Evolutionary conservation across 2,329 filamentous ascomycete species (phyloP).

Genomic region (Tolypocladium ovalisporum): DNA sequence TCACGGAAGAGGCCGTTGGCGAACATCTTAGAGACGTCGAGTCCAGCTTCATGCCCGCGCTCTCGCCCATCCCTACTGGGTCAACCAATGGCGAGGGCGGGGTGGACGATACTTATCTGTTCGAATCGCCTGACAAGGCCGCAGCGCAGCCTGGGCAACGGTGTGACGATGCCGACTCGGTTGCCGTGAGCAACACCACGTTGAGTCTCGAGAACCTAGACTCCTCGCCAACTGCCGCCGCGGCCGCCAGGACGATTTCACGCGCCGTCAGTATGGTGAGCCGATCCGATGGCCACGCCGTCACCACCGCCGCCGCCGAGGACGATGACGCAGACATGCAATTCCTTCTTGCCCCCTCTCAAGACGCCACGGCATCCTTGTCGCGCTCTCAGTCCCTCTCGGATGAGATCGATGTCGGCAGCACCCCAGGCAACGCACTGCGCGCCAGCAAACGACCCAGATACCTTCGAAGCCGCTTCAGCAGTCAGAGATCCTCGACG

Average conservation of each 20-base stretch:
- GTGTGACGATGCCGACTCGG: slow-evolving; percentile 10
- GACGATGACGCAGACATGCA: slow-evolving; percentile 14
- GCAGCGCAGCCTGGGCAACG: slow-evolving; percentile 9
- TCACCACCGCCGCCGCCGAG: background rate
- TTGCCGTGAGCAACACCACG: slow-evolving; percentile 30
- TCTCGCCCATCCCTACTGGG: slow-evolving; percentile 43
- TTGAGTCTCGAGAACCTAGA: slow-evolving; percentile 41
- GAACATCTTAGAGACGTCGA: slow-evolving; percentile 53
- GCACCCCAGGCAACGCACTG: slow-evolving; percentile 34
- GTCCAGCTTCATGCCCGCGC: slow-evolving; percentile 50
- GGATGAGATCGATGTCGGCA: slow-evolving; percentile 30
- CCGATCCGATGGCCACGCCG: slow-evolving; percentile 8
- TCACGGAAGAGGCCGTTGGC: slow-evolving; percentile 41
- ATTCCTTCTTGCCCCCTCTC: slow-evolving; percentile 17
- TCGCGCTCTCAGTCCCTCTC: slow-evolving; percentile 20
- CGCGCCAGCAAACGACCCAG: slow-evolving; percentile 37
- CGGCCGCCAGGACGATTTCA: slow-evolving; percentile 41
- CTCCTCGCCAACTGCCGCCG: slow-evolving; percentile 46
- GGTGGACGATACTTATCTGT: slow-evolving; percentile 49
- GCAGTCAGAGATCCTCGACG: slow-evolving; percentile 48
- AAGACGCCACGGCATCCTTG: slow-evolving; percentile 14
- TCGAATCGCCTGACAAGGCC: slow-evolving; percentile 33
- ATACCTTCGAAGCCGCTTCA: slow-evolving; percentile 45
- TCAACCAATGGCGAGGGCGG: slow-evolving; percentile 26
- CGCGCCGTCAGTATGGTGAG: slow-evolving; percentile 37